Evolutionary conservation across 352 stramenopile genomes (phyloP), one percentile per base, ranked within the genome.

Genomic region (Globisporangium rhizosaccharum): DNA sequence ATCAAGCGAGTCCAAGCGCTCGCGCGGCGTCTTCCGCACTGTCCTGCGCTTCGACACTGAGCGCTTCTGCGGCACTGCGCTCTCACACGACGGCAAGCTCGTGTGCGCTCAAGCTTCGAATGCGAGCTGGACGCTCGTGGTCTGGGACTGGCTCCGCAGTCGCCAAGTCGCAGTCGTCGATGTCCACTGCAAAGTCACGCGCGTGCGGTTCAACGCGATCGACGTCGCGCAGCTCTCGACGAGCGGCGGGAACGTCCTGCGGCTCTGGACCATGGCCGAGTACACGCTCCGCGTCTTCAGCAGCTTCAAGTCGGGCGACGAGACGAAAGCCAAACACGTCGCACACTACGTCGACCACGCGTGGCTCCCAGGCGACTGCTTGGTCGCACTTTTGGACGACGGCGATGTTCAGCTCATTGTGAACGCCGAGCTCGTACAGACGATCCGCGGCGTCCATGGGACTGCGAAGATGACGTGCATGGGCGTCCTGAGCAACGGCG

Each of bases 171-270:
- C 83, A 7, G 54, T 76, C 25, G 67, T 61, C 0, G 79, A 90
- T 10, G 78, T 90, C n/a, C 80, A 91, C 45, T 84, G 67, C 57
- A 74, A 84, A 30, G 81, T 91, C 39, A 82, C 81, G 49, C 71
- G 83, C 33, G 78, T 91, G 23, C 78, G 71, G 20, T 93, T 93
- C 52, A 93, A 93, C 59, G 56, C 70, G 18, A 75, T 90, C 45
- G 83, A 93, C 57, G 86, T 91, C 73, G 83, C 79, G 3, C 81
- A 93, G 63, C 48, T 93, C 9, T 90, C 83, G 20, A 88, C 81
- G 11, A 87, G 78, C 14, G 83, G 82, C 2, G 77, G 79, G 25
- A 85, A 78, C 44, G 41, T 87, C 39, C 69, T 91, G n/a, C 75
- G 82, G 8, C 73, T 93, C 41, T 93, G 83, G 83, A 89, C 75